Base-by-base conservation (phyloP, 192 early-diverging fungal species). In the Entomortierella parvispora region DNA sequence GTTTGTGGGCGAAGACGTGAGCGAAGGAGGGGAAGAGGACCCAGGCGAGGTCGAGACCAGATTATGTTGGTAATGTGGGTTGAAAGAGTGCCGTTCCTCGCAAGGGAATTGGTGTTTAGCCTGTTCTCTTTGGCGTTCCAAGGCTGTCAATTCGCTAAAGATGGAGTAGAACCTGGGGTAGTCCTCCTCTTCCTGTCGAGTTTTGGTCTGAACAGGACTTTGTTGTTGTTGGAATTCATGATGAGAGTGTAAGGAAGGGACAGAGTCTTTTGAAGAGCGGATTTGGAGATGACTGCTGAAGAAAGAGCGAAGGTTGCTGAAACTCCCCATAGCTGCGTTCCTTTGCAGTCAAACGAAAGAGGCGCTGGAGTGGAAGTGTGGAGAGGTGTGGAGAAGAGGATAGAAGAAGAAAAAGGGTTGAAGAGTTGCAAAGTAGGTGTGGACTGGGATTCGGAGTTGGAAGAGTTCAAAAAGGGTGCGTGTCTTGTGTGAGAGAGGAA, bases 21-120 rank as follows among this genome's bases (percentile, higher is more conserved):
- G 62, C 18, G 63, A 61, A 42, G 70, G 70, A 28, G 63, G 44
- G 4, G 47, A 29, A 0, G 71, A 65, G 48, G 26, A 64, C 1
- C 57, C 31, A 2, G 71, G 58, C 23, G 50, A 57, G 15, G 62
- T 42, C 3, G 57, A 61, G 57, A 66, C 32, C 32, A 74, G 63
- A 44, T 74, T 74, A 43, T 74, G 71, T 29, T 74, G 71, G 45
- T 68, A 68, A 50, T 77, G 65, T 9, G 65, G 71, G 63, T 68
- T 68, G 49, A 68, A 68, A n/a, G 65, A 68, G 66, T 72, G 70
- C 32, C 70, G 62, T 31, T 72, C 62, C 23, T 74, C 71, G n/a
- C 71, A 74, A 25, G 63, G 63, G 37, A 74, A 72, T 8, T 64
- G 69, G 28, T 58, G 44, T 2, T 57, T 29, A 8, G 62, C 61